Conservation (phyloP, 352 stramenopile species). For the Pilasporangium apinafurcum region DNA sequence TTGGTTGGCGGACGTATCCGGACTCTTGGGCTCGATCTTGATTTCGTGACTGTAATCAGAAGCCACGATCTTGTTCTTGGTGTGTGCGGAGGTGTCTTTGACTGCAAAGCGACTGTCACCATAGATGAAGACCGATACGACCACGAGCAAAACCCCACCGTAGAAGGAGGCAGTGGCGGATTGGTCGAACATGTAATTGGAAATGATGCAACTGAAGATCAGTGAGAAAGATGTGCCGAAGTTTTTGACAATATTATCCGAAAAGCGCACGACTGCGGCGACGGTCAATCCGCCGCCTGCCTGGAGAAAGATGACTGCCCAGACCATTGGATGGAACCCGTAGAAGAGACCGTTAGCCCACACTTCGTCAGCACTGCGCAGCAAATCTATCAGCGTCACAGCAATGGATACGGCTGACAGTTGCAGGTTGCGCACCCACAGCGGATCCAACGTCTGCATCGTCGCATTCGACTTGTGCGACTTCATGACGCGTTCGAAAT, state of each 20-base stretch:
- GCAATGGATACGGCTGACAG: conserved; percentile 77
- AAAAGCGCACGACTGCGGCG: conserved; percentile 81
- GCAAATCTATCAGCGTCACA: conserved; percentile 63
- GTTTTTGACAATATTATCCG: conserved; percentile 89
- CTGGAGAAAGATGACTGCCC: conserved; percentile 76
- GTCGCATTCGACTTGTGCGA: conserved; percentile 69
- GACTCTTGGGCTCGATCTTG: conserved; percentile 38
- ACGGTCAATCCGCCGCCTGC: conserved; percentile 80
- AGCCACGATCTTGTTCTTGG: conserved; percentile 17
- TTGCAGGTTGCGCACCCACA: conserved; percentile 85
- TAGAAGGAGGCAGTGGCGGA: conserved; percentile 69
- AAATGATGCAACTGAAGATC: conserved; percentile 86
- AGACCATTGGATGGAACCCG: conserved; percentile 71
- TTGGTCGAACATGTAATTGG: conserved; percentile 85
- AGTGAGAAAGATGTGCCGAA: conserved; percentile 86
- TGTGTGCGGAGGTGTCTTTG: conserved; percentile 23
- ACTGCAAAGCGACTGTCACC: conserved; percentile 73
- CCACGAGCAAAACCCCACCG: conserved; percentile 66
- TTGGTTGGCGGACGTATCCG: conserved; percentile 14
- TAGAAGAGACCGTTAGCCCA: conserved; percentile 73
- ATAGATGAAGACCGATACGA: conserved; percentile 83
- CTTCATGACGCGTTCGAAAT: conserved; percentile 88
- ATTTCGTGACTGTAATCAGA: conserved; percentile 44
- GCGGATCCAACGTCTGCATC: conserved; percentile 71
- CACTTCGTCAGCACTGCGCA: conserved; percentile 53